A percentile compares a stretch with the other conserved stretches of the same genome.
These are phyloP conservation scores for Botrytis medusae DNA, from an alignment of 2,329 filamentous ascomycete species.

Conservation along the genomic window DNA sequence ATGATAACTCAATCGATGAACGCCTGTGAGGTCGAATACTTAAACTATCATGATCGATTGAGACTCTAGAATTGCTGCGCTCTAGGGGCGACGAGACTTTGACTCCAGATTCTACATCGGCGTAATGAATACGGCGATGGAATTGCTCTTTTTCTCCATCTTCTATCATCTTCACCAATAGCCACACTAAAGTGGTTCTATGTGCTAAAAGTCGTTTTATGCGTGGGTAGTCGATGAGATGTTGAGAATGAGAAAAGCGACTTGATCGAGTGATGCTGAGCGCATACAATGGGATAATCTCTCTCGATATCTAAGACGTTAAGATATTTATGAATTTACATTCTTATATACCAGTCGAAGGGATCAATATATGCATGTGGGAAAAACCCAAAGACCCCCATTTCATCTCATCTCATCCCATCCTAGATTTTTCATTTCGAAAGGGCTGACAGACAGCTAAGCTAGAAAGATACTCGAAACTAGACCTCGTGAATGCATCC, in stretches of 20 bases:
- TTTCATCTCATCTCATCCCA: background rate
- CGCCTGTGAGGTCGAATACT: background rate
- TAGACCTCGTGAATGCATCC: background rate
- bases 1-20: conserved; percentile 41
- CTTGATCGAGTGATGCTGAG: background rate
- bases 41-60: background rate
- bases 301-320: background rate
- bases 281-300: background rate
- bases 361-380: background rate
- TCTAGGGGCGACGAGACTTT: background rate
- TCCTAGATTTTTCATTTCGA: background rate
- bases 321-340: background rate
- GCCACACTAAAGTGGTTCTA: background rate
- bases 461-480: no score
- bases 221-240: background rate
- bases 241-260: background rate
- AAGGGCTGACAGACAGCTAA: background rate
- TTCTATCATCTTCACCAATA: background rate
- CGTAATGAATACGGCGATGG: background rate
- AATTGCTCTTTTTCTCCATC: background rate
- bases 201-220: background rate
- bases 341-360: background rate
- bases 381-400: no score
- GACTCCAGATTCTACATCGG: background rate
- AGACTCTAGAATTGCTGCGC: conserved; percentile 1